Evolutionary conservation across 176 grass and related monocot genomes (phyloP).

Genomic region (Carex myosuroides): DNA sequence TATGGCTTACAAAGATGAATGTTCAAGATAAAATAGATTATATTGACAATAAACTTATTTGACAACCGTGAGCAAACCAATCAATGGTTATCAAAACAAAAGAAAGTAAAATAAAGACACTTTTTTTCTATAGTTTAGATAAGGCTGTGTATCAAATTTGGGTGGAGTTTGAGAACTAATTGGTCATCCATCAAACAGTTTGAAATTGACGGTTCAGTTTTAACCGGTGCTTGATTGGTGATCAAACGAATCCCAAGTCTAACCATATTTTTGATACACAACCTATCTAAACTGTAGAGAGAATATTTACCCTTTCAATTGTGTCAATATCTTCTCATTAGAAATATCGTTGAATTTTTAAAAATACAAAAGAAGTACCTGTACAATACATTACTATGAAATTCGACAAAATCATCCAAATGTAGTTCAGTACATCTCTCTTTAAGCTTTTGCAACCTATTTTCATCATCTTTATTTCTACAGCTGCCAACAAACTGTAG

Average conservation of each 20-base stretch:
- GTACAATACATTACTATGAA: conserved; percentile 74
- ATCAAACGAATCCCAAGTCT: background rate
- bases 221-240: background rate
- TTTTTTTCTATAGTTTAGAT: background rate
- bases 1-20: background rate
- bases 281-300: background rate
- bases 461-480: conserved; percentile 72
- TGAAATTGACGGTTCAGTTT: background rate
- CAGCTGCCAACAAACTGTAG: conserved; percentile 86
- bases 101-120: background rate
- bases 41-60: background rate
- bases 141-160: background rate
- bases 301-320: background rate
- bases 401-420: conserved; percentile 72
- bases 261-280: background rate
- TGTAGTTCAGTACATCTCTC: conserved; percentile 60
- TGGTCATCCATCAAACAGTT: background rate
- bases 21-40: background rate
- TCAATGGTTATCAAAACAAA: background rate
- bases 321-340: background rate
- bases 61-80: background rate
- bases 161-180: background rate
- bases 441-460: conserved; percentile 72
- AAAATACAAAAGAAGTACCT: conserved; percentile 24
- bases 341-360: background rate